Evolutionary conservation across 495 filamentous ascomycete genomes (phyloP), one percentile per base, ranked within the genome.

Genomic region (Amniculicola lignicola): DNA sequence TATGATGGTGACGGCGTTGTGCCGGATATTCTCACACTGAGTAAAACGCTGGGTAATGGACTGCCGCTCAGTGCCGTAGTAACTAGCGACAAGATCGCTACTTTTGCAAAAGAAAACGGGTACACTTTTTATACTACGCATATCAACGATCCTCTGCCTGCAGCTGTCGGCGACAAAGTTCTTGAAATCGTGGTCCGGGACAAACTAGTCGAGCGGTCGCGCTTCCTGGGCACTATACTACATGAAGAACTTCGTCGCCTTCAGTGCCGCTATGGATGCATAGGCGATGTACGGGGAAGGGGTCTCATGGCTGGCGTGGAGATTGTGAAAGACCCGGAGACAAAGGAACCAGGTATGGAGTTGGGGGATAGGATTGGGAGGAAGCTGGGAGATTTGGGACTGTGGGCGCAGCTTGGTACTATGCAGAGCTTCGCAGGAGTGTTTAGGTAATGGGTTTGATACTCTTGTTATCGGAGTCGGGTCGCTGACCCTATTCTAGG

Each of bases 31-130:
- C 68, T 82, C 3, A 72, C 74, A 0, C 60, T 81, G 6, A 74
- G 70, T 28, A 83, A 83, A 53, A 81, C 78, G 0, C 69, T 82
- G 0, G 78, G 80, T 0, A 77, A 77, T 51, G 78, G 80, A 1
- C 51, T 81, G 0, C 78, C 80, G 2, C 59, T 82, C 16, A 72
- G 69, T 22, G 73, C 78, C 2, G 77, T 81, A 1, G 69, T 74
- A 2, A 79, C 79, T 0, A 76, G 66, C 18, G 64, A 69, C 2
- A 65, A 73, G n/a, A 80, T 82, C 35, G 78, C 69, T 23, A 52
- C 43, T 3, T 69, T 70, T 1, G 74, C 71, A 40, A 59, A 56
- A 1, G 67, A 74, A 22, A 57, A 59, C 7, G 66, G 64, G 27
- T 75, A 69, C 57, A 51, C 60, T 15, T 74, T 71, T 29, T 73